phyloP scores from a whole-genome alignment of 2,329 filamentous ascomycete genomes.

The Aureobasidium sp. region DNA sequence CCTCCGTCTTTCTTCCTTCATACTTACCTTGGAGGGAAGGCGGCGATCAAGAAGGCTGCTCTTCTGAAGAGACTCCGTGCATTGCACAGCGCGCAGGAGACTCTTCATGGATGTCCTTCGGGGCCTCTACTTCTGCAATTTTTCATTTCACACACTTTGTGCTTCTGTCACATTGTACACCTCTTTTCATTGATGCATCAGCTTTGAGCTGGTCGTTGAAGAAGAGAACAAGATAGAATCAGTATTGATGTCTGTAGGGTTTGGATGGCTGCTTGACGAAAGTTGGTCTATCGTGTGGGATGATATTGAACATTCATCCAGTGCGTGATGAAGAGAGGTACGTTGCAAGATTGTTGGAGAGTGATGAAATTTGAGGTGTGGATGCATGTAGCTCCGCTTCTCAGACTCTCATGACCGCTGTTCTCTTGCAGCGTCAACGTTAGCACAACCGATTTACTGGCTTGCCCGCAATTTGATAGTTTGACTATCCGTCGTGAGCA shows the following conservation, averaged over 20 bases:
- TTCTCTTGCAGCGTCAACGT: too few relatives aligned
- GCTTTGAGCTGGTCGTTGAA: constrained; percentile 3
- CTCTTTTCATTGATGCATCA: constrained; percentile 9
- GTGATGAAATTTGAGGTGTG: not conserved
- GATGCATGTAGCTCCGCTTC: too few relatives aligned
- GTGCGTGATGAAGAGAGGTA: too few relatives aligned
- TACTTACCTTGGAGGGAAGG: constrained; percentile 2
- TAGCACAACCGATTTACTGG: too few relatives aligned
- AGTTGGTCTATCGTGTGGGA: too few relatives aligned
- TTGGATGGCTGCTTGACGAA: too few relatives aligned
- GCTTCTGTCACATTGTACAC: not conserved
- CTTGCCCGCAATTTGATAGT: too few relatives aligned
- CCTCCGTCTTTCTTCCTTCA: not conserved
- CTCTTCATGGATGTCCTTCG: constrained; percentile 8
- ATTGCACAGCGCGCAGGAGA: constrained; percentile 16
- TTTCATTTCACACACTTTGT: not conserved
- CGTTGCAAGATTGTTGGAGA: too few relatives aligned
- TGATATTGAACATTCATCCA: too few relatives aligned
- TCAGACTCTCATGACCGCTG: too few relatives aligned
- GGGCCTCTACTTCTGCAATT: constrained; percentile 11
- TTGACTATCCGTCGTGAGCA: too few relatives aligned
- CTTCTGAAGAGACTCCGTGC: constrained; percentile 8
- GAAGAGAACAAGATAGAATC: not conserved
- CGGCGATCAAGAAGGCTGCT: constrained; percentile 11
- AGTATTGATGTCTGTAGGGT: too few relatives aligned